Percentiles rank a stretch among this genome's conserved stretches.
phyloP scores from a whole-genome alignment of 345 rosid species.

The Barbarea vulgaris region DNA sequence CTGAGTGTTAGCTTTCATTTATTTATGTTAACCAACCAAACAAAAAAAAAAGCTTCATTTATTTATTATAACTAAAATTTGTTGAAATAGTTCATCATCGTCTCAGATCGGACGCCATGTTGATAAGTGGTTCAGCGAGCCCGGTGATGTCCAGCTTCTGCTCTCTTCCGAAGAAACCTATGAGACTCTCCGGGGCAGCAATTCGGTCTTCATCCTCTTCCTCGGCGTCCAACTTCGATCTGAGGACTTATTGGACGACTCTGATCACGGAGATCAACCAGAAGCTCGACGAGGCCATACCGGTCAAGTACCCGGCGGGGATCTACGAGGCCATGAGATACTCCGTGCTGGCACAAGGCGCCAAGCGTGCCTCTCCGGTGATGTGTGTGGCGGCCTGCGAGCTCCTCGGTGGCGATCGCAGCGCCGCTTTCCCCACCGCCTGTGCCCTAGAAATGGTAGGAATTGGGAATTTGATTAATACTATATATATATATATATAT shows the following conservation, averaged over 20 bases:
- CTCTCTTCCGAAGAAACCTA: slow-evolving; percentile 25
- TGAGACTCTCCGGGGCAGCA: slow-evolving; percentile 21
- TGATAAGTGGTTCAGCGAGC: slow-evolving; percentile 36
- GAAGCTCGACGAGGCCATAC: slow-evolving; percentile 76
- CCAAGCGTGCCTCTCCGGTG: slow-evolving; percentile 91
- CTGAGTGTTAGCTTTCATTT: too few relatives aligned
- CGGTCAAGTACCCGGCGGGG: slow-evolving; percentile 64
- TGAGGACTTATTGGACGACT: slow-evolving; percentile 76
- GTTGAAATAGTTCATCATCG: too few relatives aligned
- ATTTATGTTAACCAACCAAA: too few relatives aligned
- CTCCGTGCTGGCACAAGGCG: slow-evolving; percentile 80
- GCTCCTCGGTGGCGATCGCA: slow-evolving; percentile 79
- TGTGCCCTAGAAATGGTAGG: slow-evolving; percentile 96
- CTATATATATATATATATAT: too few relatives aligned
- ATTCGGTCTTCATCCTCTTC: slow-evolving; percentile 47
- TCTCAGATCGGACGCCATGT: slow-evolving; percentile 36
- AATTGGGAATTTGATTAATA: too few relatives aligned
- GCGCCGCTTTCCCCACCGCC: slow-evolving; percentile 92
- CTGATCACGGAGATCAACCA: slow-evolving; percentile 66
- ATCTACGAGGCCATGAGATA: slow-evolving; percentile 96
- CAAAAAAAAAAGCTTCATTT: too few relatives aligned
- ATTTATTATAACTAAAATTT: too few relatives aligned
- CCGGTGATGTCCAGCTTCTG: slow-evolving; percentile 37
- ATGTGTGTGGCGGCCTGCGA: slow-evolving; percentile 95
- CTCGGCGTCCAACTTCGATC: slow-evolving; percentile 57